These are phyloP conservation scores for Aspergillus bridgeri DNA, from an alignment of 495 filamentous ascomycete genomes.

Conservation along the genomic window DNA sequence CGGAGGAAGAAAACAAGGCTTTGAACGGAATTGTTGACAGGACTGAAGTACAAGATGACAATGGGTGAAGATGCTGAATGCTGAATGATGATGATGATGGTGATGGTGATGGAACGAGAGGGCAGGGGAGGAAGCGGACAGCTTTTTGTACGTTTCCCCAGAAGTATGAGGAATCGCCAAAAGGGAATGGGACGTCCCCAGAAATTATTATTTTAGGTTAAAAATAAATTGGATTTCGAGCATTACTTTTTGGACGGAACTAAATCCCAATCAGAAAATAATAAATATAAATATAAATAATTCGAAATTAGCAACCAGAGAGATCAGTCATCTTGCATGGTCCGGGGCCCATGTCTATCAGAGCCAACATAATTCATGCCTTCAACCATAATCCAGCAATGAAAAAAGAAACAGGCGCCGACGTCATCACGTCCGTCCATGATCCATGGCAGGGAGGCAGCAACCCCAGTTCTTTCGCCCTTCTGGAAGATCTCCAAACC, in stretches of 20 bases:
- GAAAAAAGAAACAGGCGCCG: not conserved
- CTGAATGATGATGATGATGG: slow-evolving; percentile 17
- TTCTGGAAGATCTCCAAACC: not conserved
- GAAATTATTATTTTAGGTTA: slow-evolving; percentile 9
- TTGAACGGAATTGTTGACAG: not conserved
- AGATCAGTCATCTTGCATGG: slow-evolving; percentile 17
- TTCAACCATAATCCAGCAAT: not conserved
- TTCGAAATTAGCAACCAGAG: not conserved
- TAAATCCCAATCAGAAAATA: slow-evolving; percentile 3
- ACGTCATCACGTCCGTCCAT: slow-evolving; percentile 1
- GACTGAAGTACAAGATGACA: not conserved
- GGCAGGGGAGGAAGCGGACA: slow-evolving; percentile 8
- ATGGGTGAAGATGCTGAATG: slow-evolving; percentile 10
- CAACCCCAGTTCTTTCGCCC: slow-evolving; percentile 1
- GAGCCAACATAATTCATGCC: not conserved
- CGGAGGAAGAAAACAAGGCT: not conserved
- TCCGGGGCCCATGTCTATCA: not conserved
- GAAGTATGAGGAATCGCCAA: slow-evolving; percentile 8
- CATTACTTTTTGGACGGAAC: not conserved
- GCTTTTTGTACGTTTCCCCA: slow-evolving; percentile 8
- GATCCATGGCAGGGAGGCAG: not conserved
- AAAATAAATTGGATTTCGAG: not conserved
- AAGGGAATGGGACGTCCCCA: slow-evolving; percentile 14
- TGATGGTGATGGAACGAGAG: no score
- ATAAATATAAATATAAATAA: slow-evolving; percentile 2